These are phyloP conservation scores for Linnemannia hyalina DNA, from an alignment of 192 early-diverging fungal species.

Conservation along the genomic window DNA sequence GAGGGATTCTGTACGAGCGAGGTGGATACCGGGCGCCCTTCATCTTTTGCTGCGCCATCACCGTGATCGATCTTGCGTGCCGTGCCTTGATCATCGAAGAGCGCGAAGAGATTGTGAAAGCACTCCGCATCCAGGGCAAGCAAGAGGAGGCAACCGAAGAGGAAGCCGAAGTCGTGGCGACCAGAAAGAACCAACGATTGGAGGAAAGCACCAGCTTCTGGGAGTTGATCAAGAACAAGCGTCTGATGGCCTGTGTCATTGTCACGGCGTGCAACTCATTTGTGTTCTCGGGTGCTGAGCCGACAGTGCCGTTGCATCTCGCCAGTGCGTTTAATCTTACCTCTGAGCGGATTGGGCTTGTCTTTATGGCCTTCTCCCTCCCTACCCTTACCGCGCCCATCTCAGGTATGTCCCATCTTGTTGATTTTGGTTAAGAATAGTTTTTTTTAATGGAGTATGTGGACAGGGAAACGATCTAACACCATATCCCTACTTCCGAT, in stretches of 20 bases:
- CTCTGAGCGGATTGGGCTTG: slow-evolving; percentile 64
- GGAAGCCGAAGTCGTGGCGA: slow-evolving; percentile 25
- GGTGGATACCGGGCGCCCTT: slow-evolving; percentile 77
- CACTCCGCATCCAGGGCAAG: slow-evolving; percentile 28
- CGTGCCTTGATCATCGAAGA: slow-evolving; percentile 72
- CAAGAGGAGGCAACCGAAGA: slow-evolving; percentile 39
- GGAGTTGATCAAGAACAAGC: slow-evolving; percentile 42
- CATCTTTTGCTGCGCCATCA: slow-evolving; percentile 72
- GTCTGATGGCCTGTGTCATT: slow-evolving; percentile 36
- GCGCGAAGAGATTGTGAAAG: slow-evolving; percentile 60
- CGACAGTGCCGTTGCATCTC: slow-evolving; percentile 67
- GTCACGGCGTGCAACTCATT: slow-evolving; percentile 46
- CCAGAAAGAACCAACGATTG: slow-evolving; percentile 15
- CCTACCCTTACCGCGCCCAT: slow-evolving; percentile 74
- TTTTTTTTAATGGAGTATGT: slow-evolving; percentile 15
- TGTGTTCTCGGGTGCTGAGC: slow-evolving; percentile 62
- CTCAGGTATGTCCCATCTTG: slow-evolving; percentile 55
- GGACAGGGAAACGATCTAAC: slow-evolving; percentile 20
- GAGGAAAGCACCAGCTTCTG: slow-evolving; percentile 35
- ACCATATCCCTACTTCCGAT: not conserved
- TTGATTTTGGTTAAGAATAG: not conserved
- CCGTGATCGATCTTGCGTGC: slow-evolving; percentile 68
- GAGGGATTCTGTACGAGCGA: slow-evolving; percentile 72
- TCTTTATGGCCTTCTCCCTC: slow-evolving; percentile 80
- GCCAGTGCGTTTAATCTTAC: slow-evolving; percentile 55